These are phyloP conservation scores for Candida sp. DNA, from an alignment of 1,139 yeast species.

Conservation along the genomic window DNA sequence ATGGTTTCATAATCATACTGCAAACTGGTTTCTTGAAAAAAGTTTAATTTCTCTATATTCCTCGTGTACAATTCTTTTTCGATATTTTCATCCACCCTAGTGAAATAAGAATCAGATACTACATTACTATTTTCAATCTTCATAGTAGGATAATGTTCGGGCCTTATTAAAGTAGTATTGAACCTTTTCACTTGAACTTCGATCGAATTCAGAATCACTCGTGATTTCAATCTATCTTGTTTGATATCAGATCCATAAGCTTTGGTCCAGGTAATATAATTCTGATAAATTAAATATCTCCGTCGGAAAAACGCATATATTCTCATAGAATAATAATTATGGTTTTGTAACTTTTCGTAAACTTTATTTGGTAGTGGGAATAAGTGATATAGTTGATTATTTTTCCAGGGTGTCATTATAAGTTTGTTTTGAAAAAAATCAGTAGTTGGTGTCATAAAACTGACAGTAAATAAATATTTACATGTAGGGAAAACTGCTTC, in stretches of 20 bases:
- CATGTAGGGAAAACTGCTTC: conserved; percentile 24
- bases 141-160: conserved; percentile 28
- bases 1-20: conserved; percentile 24
- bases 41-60: conserved; percentile 25
- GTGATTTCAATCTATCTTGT: conserved; percentile 12
- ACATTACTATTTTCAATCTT: conserved; percentile 5
- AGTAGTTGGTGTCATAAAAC: conserved; percentile 17
- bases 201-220: conserved; percentile 13
- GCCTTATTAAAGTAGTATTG: conserved; percentile 25
- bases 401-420: conserved; percentile 11
- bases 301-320: conserved; percentile 23
- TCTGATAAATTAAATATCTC: conserved; percentile 16
- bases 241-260: conserved; percentile 10
- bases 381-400: conserved; percentile 4
- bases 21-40: conserved; percentile 18
- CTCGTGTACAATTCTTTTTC: conserved; percentile 19
- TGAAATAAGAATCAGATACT: conserved; percentile 8
- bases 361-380: conserved; percentile 7
- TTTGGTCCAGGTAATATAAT: conserved; percentile 17
- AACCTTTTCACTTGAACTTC: conserved; percentile 26
- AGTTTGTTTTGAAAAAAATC: conserved; percentile 10
- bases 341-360: conserved; percentile 19
- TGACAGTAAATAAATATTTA: conserved; percentile 19
- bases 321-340: conserved; percentile 24
- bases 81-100: conserved; percentile 21